phyloP scores from a whole-genome alignment of 331 rosid species.

The Prunus yedoensis region DNA sequence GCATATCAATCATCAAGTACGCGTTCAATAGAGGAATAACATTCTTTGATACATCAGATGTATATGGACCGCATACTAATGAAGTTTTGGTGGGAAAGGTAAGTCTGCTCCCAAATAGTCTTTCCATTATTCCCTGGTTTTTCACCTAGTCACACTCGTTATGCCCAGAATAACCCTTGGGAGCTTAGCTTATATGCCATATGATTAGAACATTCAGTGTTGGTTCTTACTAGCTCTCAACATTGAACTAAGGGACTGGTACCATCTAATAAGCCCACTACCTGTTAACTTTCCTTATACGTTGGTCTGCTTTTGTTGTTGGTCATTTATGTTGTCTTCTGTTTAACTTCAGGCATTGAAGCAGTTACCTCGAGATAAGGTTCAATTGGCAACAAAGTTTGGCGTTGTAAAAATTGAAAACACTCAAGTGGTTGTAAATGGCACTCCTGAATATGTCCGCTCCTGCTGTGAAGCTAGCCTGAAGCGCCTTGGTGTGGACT shows the following conservation, averaged over 20 bases:
- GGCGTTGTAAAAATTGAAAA: slow-evolving; percentile 36
- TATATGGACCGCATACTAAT: slow-evolving; percentile 43
- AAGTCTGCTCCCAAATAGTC: background rate
- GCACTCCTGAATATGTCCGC: slow-evolving; percentile 56
- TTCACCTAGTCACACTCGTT: no score
- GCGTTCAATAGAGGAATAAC: slow-evolving; percentile 41
- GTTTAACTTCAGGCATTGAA: slow-evolving; percentile 38
- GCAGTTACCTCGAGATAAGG: slow-evolving; percentile 55
- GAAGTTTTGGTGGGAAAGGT: slow-evolving; percentile 64
- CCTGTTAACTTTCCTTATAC: no score
- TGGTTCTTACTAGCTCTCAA: no score
- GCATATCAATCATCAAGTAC: background rate
- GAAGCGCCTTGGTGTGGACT: slow-evolving; percentile 58
- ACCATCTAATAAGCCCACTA: no score
- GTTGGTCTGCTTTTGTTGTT: background rate
- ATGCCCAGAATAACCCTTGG: no score
- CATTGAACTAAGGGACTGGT: no score
- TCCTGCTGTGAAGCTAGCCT: slow-evolving; percentile 62
- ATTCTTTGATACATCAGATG: slow-evolving; percentile 57
- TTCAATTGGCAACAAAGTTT: slow-evolving; percentile 71
- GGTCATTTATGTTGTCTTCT: background rate
- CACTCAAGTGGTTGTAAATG: slow-evolving; percentile 27
- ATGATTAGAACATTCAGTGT: no score
- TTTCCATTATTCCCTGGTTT: background rate
- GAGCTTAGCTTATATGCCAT: no score